Base-by-base conservation (phyloP, 73 alveolate genomes). In the Paramecium pentaurelia region DNA sequence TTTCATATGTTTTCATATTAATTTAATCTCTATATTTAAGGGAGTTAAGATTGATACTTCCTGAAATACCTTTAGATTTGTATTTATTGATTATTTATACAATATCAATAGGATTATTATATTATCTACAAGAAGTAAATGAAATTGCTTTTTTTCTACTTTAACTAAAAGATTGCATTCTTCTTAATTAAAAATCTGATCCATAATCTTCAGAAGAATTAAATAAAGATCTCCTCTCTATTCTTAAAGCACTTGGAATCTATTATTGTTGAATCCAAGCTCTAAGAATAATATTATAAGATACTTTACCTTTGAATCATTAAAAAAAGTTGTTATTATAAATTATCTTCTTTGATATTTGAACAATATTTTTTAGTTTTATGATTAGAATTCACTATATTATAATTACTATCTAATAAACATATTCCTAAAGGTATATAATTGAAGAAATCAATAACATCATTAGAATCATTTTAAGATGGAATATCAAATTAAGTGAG, bases 371-470 rank as follows among this genome's bases (percentile, higher is more conserved):
- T 75, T 22, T 75, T 75, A 0, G 88, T 42, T 42, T 75, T 75
- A 22, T 36, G 60, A 37, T 75, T 75, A 75, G 88, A 75, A 42
- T 75, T 42, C 18, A 38, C 20, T 18, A 75, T 20, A 36, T 30
- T 30, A 7, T 36, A 38, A 20, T 75, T 42, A 9, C 8, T 30
- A 42, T 75, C 88, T 30, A 75, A 27, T 42, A 5, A 36, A 36
- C 58, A 36, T 75, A 75, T 38, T 42, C 88, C 88, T 30, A 75
- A 20, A 36, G 88, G 88, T 3, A 75, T 75, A 20, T 75, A 38
- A 42, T 75, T 38, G 3, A 75, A 42, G 38, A 75, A 38, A 38
- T 75, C 88, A 75, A 36, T 16, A 12, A 38, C 32, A 16, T 75
- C 88, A 38, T 28, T 64, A 20, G 49, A 64, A 32, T 64, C 84